These are phyloP conservation scores for Lachnellula willkommii DNA, from an alignment of 2,329 filamentous ascomycete genomes.

Conservation along the genomic window DNA sequence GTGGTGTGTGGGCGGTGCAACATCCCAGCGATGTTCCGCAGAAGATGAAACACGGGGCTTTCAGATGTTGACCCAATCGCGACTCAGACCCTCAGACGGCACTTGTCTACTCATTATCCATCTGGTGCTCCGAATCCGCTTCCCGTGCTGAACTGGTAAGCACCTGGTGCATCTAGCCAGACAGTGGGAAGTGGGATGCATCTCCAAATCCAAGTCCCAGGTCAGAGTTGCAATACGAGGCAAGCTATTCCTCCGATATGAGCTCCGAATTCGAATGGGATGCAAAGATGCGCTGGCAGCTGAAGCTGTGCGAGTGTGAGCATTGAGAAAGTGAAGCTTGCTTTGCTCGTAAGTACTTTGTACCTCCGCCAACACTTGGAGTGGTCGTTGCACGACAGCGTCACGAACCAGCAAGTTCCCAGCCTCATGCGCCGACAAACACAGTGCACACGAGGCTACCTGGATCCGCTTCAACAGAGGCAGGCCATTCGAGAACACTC, in stretches of 20 bases:
- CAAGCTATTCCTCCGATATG: slow-evolving; percentile 7
- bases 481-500: slow-evolving; percentile 16
- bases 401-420: slow-evolving; percentile 16
- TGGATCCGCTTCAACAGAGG: slow-evolving; percentile 21
- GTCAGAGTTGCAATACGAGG: neutral
- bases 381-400: slow-evolving; percentile 24
- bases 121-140: neutral
- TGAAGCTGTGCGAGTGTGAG: slow-evolving; percentile 5
- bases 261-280: slow-evolving; percentile 6
- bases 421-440: slow-evolving; percentile 16
- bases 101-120: slow-evolving; percentile 1
- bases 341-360: slow-evolving; percentile 11
- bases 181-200: neutral
- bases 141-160: neutral
- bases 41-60: slow-evolving; percentile 18
- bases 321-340: slow-evolving; percentile 1
- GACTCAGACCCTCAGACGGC: slow-evolving; percentile 1
- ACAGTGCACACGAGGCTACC: slow-evolving; percentile 18
- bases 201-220: neutral
- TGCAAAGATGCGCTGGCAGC: slow-evolving; percentile 17
- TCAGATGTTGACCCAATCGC: slow-evolving; percentile 14
- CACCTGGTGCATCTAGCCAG: neutral
- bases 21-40: slow-evolving; percentile 13
- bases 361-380: slow-evolving; percentile 10
- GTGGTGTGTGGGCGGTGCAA: slow-evolving; percentile 9